Evolutionary conservation across 257 asterid species (phyloP), one percentile per base, ranked within the genome.

Genomic region (Nicotiana sylvestris): DNA sequence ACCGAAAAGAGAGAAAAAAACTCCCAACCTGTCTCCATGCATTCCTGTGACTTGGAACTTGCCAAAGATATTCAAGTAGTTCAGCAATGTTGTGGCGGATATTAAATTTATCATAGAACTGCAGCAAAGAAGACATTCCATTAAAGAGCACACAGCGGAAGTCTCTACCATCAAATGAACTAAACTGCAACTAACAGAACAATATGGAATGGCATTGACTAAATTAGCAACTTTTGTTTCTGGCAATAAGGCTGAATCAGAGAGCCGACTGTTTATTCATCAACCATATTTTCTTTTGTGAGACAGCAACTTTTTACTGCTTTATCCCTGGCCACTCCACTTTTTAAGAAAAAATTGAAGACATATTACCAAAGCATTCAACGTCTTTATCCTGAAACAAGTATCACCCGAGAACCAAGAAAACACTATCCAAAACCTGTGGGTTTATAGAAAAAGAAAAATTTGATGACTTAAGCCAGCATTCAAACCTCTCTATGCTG

Each of bases 31-130:
- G 96, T 92, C 89, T 91, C 99, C 99, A 96, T 81, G 94, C 97
- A 88, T 94, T 94, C 81, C 96, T 94, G 88, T 96, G 99, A 87
- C 97, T 94, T 58, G 98, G 99, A 82, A 96, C 99, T 87, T 96
- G 94, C 99, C 99, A 96, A 43, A 96, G 87, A 85, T 93, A 96
- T 87, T 96, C 99, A 72, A 96, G 94, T 80, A 96, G 98, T 87
- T 94, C 98, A 80, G 99, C 98, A 81, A 96, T 96, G 89, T 94
- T 96, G 89, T 96, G 99, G 61, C 98, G 99, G 85, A 96, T 96
- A 86, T 94, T 96, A 69, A 96, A 96, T 90, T 96, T 96, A 94
- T 96, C 99, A 88, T 96, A 96, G 90, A 96, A 96, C 99, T 96
- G 94, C 84, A 81, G 72, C 29, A 77, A 39, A 30, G 58, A 30